Percentiles rank a stretch among this genome's conserved stretches.
Conservation (phyloP, 106 monocot species). For the Alisma plantagoaquatica region DNA sequence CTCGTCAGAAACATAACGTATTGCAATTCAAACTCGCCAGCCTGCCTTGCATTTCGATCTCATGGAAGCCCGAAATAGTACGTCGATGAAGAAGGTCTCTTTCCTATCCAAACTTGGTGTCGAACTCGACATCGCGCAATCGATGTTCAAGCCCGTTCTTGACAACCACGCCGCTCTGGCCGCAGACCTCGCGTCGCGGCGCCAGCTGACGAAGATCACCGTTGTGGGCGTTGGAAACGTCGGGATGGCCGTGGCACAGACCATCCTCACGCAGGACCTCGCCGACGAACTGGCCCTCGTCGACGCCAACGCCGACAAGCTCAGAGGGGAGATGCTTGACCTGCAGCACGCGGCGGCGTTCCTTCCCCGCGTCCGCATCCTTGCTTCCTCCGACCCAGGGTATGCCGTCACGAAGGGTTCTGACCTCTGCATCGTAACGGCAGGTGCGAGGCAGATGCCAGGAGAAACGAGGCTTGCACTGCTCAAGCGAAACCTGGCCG, state of each 20-base stretch:
- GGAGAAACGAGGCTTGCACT: not conserved
- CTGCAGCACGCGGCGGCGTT: not conserved
- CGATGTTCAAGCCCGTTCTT: too few species aligned
- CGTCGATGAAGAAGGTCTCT: too few species aligned
- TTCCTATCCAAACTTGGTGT: too few species aligned
- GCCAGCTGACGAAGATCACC: not conserved
- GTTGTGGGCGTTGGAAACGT: not conserved
- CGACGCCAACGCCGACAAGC: not conserved
- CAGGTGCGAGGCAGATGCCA: not conserved
- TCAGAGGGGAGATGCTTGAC: not conserved
- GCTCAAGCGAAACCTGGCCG: not conserved
- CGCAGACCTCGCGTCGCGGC: too few species aligned
- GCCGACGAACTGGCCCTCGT: not conserved
- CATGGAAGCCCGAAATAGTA: too few species aligned
- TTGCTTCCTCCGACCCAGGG: not conserved
- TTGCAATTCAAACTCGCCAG: too few species aligned
- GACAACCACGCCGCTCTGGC: too few species aligned
- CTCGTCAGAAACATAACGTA: too few species aligned
- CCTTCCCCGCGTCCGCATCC: not conserved
- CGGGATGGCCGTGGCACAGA: conserved; percentile 3
- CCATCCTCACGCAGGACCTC: conserved; percentile 2
- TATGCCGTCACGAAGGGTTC: not conserved
- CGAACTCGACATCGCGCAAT: too few species aligned
- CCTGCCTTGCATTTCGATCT: too few species aligned
- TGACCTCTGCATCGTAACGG: not conserved